These are phyloP conservation scores for Wickerhamiella galacta DNA, from an alignment of 805 yeast genomes.

Conservation along the genomic window DNA sequence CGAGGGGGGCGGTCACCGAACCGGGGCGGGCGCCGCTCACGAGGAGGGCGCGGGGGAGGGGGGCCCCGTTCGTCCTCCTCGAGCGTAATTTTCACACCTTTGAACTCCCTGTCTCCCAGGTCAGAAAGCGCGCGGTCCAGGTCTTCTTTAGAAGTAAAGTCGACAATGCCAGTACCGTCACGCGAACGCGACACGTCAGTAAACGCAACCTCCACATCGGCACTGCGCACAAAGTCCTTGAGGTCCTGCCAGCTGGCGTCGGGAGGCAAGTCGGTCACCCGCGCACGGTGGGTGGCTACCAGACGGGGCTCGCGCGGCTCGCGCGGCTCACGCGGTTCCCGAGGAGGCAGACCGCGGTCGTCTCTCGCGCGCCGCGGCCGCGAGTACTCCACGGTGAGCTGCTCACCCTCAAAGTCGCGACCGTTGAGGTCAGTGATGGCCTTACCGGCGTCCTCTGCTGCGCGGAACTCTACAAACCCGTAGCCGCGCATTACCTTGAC, in stretches of 20 bases:
- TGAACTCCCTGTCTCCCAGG: conserved; percentile 57
- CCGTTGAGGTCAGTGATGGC: conserved; percentile 41
- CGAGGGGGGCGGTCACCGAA: conserved; percentile 34
- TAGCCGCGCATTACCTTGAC: conserved; percentile 40
- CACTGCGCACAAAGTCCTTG: conserved; percentile 48
- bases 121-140: conserved; percentile 72
- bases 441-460: conserved; percentile 39
- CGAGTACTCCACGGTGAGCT: conserved; percentile 21
- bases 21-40: conserved; percentile 30
- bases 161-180: conserved; percentile 44
- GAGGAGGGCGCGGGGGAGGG: conserved; percentile 24
- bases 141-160: conserved; percentile 83
- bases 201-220: conserved; percentile 24
- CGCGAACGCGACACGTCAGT: conserved; percentile 23
- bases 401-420: conserved; percentile 22
- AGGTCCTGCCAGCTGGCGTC: conserved; percentile 40
- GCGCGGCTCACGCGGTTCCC: conserved; percentile 14
- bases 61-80: conserved; percentile 45
- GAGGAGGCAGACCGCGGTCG: conserved; percentile 12
- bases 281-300: conserved; percentile 15
- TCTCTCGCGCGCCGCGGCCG: conserved; percentile 18
- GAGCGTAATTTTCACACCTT: conserved; percentile 48
- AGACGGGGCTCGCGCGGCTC: conserved; percentile 11
- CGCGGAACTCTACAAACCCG: conserved; percentile 52
- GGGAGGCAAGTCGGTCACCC: conserved; percentile 9